These are phyloP conservation scores for Garcia nutans DNA, from an alignment of 345 rosid genomes.

Conservation along the genomic window DNA sequence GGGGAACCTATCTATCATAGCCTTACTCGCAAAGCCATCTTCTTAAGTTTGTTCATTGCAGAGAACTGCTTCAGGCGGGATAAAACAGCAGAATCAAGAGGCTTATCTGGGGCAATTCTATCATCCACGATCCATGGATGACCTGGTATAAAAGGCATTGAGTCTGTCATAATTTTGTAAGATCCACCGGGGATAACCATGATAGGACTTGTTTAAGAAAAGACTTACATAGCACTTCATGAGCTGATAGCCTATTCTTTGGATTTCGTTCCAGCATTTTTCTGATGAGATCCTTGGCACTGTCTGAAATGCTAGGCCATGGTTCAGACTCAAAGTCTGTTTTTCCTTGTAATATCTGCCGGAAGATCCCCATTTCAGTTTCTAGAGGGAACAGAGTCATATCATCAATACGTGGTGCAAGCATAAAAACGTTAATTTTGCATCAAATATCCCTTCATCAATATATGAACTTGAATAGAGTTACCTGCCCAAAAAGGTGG, in stretches of 20 bases:
- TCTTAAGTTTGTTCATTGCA: slow-evolving; percentile 84
- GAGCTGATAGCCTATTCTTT: slow-evolving; percentile 62
- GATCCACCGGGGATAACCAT: background rate
- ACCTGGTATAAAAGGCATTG: slow-evolving; percentile 38
- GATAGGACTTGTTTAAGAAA: slow-evolving; percentile 6
- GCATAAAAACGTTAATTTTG: slow-evolving; percentile 4
- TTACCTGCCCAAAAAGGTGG: slow-evolving; percentile 89
- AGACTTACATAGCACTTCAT: slow-evolving; percentile 70
- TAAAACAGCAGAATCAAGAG: slow-evolving; percentile 74
- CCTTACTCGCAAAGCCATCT: slow-evolving; percentile 78
- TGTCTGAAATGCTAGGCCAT: slow-evolving; percentile 75
- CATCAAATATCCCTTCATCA: slow-evolving; percentile 4
- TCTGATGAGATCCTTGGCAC: slow-evolving; percentile 70
- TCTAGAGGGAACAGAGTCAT: slow-evolving; percentile 36
- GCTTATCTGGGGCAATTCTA: slow-evolving; percentile 74
- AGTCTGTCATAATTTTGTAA: background rate
- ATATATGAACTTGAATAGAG: slow-evolving; percentile 13
- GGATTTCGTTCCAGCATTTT: slow-evolving; percentile 71
- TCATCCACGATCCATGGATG: slow-evolving; percentile 85
- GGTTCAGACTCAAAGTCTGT: slow-evolving; percentile 61
- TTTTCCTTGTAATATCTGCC: slow-evolving; percentile 67
- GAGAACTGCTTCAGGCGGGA: slow-evolving; percentile 70
- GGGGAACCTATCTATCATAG: slow-evolving; percentile 7
- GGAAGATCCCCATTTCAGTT: slow-evolving; percentile 68
- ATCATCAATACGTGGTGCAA: background rate